These are phyloP conservation scores for Penicillium sp. DNA, from an alignment of 2,329 filamentous ascomycete genomes.

Conservation along the genomic window DNA sequence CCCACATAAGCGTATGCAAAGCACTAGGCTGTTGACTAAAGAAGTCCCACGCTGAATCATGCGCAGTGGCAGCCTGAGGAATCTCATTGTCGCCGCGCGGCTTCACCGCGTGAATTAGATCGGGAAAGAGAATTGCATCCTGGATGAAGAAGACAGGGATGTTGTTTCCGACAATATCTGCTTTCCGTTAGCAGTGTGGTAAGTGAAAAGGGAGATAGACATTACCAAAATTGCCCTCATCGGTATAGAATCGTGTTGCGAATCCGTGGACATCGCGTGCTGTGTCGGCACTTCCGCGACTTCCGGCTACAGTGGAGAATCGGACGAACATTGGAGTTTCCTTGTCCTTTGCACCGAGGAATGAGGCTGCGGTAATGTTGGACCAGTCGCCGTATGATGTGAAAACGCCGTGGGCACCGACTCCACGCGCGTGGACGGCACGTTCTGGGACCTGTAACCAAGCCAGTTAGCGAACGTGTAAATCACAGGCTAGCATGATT, in stretches of 20 bases:
- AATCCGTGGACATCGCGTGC: conserved; percentile 74
- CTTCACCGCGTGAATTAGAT: conserved; percentile 45
- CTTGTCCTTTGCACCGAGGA: conserved; percentile 59
- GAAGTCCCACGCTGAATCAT: conserved; percentile 55
- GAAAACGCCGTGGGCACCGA: conserved; percentile 69
- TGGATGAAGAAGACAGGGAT: conserved; percentile 47
- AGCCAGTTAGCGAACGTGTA: not conserved
- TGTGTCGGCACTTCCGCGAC: conserved; percentile 67
- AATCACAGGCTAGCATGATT: not conserved
- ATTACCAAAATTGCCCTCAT: conserved; percentile 65
- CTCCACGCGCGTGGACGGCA: conserved; percentile 69
- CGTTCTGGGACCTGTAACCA: conserved; percentile 56
- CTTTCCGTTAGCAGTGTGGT: not conserved
- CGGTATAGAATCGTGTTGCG: conserved; percentile 68
- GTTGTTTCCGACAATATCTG: conserved; percentile 41
- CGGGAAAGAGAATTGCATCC: conserved; percentile 44
- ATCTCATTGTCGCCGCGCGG: conserved; percentile 43
- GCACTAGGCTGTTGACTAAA: conserved; percentile 42
- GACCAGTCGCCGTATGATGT: conserved; percentile 65
- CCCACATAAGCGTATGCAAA: conserved; percentile 51
- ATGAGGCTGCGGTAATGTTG: conserved; percentile 68
- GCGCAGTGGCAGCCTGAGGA: conserved; percentile 51
- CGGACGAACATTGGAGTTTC: conserved; percentile 67
- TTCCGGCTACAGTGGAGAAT: conserved; percentile 72
- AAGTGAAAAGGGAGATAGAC: not conserved